These are phyloP conservation scores for Medicago arabica DNA, from an alignment of 306 rosid species.

Conservation along the genomic window DNA sequence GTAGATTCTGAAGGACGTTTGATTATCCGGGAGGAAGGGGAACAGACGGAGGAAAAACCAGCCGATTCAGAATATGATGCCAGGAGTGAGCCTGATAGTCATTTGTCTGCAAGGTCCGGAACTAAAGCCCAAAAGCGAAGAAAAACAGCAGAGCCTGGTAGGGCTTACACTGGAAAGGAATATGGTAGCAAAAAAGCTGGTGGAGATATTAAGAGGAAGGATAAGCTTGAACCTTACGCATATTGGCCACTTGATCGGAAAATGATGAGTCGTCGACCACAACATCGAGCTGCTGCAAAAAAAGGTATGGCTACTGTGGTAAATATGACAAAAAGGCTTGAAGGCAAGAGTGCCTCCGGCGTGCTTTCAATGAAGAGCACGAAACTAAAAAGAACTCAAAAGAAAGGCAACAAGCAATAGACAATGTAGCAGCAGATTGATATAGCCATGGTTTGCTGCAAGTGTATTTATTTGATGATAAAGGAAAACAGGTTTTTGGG, in stretches of 20 bases:
- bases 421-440: slow-evolving; percentile 32
- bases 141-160: slow-evolving; percentile 67
- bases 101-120: slow-evolving; percentile 58
- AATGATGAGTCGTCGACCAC: slow-evolving; percentile 94
- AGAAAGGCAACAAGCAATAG: slow-evolving; percentile 60
- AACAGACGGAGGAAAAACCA: slow-evolving; percentile 44
- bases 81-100: slow-evolving; percentile 69
- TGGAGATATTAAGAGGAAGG: slow-evolving; percentile 90
- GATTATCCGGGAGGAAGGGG: slow-evolving; percentile 69
- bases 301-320: slow-evolving; percentile 93
- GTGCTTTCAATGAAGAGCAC: slow-evolving; percentile 48
- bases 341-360: slow-evolving; percentile 89
- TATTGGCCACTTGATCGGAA: slow-evolving; percentile 98
- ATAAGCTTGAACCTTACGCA: slow-evolving; percentile 92
- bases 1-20: slow-evolving; percentile 85
- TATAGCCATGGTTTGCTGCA: background rate
- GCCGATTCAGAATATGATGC: slow-evolving; percentile 53
- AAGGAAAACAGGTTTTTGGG: background rate
- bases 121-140: slow-evolving; percentile 72
- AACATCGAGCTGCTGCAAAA: slow-evolving; percentile 80
- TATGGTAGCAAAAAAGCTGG: slow-evolving; percentile 88
- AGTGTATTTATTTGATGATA: slow-evolving; percentile 1
- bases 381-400: slow-evolving; percentile 58
- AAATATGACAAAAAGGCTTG: slow-evolving; percentile 81
- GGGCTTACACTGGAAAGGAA: slow-evolving; percentile 75